Conservation (phyloP, 2,329 filamentous ascomycete species). For the Cadophora gregata region DNA sequence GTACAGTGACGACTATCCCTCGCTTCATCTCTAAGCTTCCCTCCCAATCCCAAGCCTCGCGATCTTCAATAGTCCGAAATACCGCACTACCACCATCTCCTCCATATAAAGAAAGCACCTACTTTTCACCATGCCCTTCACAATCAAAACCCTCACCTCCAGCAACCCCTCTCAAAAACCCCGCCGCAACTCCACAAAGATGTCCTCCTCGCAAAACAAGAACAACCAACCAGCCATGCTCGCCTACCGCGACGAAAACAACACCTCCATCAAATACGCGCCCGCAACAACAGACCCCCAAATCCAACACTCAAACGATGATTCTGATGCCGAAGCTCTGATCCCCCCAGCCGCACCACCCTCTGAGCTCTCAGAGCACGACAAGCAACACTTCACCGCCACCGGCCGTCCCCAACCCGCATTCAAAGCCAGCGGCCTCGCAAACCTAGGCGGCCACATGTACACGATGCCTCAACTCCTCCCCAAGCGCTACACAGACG, state of each 20-base stretch:
- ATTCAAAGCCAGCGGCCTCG: slow-evolving; percentile 27
- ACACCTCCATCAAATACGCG: slow-evolving; percentile 28
- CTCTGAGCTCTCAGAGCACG: slow-evolving; percentile 21
- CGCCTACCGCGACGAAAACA: slow-evolving; percentile 32
- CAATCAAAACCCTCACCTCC: slow-evolving; percentile 1
- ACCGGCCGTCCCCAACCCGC: slow-evolving; percentile 37
- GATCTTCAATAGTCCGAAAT: background rate
- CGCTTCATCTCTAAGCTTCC: background rate
- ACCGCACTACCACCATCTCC: background rate
- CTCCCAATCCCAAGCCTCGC: slow-evolving; percentile 4
- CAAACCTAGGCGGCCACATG: slow-evolving; percentile 31
- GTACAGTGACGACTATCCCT: background rate
- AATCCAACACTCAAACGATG: slow-evolving; percentile 28
- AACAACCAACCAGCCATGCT: slow-evolving; percentile 21
- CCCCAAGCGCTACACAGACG: slow-evolving; percentile 39
- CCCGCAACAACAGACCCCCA: background rate
- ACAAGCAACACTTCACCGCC: slow-evolving; percentile 37
- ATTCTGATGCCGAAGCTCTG: slow-evolving; percentile 40
- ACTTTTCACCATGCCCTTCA: background rate
- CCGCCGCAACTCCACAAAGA: slow-evolving; percentile 14
- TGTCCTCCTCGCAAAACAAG: too few relatives aligned
- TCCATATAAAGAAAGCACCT: background rate
- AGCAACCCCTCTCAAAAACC: background rate
- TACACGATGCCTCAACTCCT: slow-evolving; percentile 37
- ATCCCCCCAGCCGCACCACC: slow-evolving; percentile 15